Conservation (phyloP, 1,139 yeast genomes). For the Spencermartinsiella ligniputridi region DNA sequence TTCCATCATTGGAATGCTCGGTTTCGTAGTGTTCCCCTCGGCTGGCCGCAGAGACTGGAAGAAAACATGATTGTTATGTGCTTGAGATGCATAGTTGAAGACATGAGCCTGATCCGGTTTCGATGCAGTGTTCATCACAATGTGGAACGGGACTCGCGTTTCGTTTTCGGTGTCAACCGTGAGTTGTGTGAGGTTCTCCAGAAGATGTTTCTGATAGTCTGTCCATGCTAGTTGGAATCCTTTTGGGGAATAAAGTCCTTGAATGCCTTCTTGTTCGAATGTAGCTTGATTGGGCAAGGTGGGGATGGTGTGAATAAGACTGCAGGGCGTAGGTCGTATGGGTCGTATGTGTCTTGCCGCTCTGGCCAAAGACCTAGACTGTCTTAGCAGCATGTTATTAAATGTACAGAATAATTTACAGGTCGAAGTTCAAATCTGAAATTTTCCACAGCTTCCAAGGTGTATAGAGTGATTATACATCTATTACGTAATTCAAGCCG, state of each 20-base stretch:
- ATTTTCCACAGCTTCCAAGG: too few species aligned
- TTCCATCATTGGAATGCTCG: constrained; percentile 28
- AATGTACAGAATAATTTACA: too few species aligned
- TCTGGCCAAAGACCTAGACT: not conserved
- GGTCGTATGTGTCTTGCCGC: not conserved
- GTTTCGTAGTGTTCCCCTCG: constrained; percentile 28
- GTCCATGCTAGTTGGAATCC: constrained; percentile 77
- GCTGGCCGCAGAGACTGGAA: constrained; percentile 57
- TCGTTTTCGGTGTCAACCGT: constrained; percentile 72
- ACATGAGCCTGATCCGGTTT: constrained; percentile 64
- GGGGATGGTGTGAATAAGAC: constrained; percentile 65
- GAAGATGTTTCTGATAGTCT: constrained; percentile 68
- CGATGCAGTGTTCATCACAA: constrained; percentile 67
- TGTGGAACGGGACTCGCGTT: constrained; percentile 71
- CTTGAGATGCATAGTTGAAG: constrained; percentile 86
- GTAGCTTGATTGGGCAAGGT: constrained; percentile 42
- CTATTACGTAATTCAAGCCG: too few species aligned
- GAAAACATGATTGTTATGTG: constrained; percentile 88
- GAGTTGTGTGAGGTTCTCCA: constrained; percentile 63
- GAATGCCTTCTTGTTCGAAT: constrained; percentile 52
- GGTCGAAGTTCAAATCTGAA: too few species aligned
- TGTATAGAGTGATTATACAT: too few species aligned
- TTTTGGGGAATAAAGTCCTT: constrained; percentile 62
- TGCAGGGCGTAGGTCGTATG: too few species aligned
- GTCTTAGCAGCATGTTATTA: not conserved